These are phyloP conservation scores for Rubus parviflorus DNA, from an alignment of 306 rosid species.

Conservation along the genomic window DNA sequence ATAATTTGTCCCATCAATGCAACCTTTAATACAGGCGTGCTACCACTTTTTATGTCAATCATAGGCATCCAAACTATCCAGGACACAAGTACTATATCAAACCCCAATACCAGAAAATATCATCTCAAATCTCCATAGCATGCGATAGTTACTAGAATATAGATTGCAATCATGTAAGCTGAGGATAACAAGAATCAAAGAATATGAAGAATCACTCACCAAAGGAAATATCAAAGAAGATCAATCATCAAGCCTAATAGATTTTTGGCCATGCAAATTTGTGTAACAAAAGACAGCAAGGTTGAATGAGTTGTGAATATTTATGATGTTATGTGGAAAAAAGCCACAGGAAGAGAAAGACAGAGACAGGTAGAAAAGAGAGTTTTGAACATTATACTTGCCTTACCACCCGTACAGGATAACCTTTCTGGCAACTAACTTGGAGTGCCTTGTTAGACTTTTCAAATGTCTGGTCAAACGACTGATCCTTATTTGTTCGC, in stretches of 20 bases:
- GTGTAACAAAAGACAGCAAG: neutral
- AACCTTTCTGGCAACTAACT: constrained; percentile 68
- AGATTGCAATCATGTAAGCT: neutral
- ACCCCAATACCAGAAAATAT: neutral
- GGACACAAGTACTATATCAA: neutral
- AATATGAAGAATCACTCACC: neutral
- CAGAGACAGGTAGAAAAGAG: neutral
- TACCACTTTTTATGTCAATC: neutral
- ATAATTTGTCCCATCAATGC: neutral
- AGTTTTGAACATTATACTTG: constrained; percentile 10
- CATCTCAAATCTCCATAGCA: neutral
- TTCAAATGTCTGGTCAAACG: constrained; percentile 73
- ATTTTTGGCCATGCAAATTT: neutral
- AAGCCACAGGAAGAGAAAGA: neutral
- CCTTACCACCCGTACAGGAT: constrained; percentile 89
- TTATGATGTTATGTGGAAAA: neutral
- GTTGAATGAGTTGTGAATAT: neutral
- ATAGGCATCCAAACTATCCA: neutral
- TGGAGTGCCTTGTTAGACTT: constrained; percentile 60
- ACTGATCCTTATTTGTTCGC: constrained; percentile 55
- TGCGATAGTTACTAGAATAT: neutral
- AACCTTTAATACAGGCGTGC: neutral
- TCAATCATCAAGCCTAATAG: neutral
- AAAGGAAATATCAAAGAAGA: neutral
- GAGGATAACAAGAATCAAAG: neutral